Conservation (phyloP, 2,329 filamentous ascomycete species). For the Pestalotiopsis sp. region DNA sequence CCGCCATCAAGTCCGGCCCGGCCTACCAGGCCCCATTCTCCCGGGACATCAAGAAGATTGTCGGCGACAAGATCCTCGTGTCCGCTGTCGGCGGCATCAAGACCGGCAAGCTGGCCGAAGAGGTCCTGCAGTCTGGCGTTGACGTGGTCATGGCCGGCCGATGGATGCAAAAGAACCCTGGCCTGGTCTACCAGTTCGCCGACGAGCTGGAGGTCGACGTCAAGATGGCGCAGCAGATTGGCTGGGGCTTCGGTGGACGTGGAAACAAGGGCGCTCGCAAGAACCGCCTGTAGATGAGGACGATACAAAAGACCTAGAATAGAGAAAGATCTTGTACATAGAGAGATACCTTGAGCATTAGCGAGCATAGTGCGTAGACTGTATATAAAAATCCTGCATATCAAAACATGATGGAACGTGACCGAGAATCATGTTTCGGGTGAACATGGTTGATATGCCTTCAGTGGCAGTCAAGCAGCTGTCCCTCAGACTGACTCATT, state of each 20-base stretch:
- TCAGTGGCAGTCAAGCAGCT: no score
- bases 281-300: background rate
- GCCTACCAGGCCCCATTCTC: conserved; percentile 71
- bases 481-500: no score
- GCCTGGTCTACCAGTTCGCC: conserved; percentile 57
- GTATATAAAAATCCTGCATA: background rate
- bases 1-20: conserved; percentile 56
- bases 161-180: conserved; percentile 62
- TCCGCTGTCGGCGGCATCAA: conserved; percentile 53
- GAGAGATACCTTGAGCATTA: background rate
- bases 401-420: background rate
- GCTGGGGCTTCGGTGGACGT: conserved; percentile 55
- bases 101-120: conserved; percentile 46
- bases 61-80: conserved; percentile 64
- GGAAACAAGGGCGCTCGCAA: conserved; percentile 17
- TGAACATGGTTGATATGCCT: no score
- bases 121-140: conserved; percentile 45
- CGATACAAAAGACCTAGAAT: background rate
- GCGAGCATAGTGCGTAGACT: background rate
- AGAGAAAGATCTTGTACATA: background rate
- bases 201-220: conserved; percentile 53
- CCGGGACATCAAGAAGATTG: conserved; percentile 65
- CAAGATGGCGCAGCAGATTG: conserved; percentile 54
- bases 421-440: background rate
- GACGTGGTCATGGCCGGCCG: conserved; percentile 55